Evolutionary conservation across 768 basidiomycete species (phyloP), one percentile per base, ranked within the genome.

Genomic region (Gloeophyllum trabeum): DNA sequence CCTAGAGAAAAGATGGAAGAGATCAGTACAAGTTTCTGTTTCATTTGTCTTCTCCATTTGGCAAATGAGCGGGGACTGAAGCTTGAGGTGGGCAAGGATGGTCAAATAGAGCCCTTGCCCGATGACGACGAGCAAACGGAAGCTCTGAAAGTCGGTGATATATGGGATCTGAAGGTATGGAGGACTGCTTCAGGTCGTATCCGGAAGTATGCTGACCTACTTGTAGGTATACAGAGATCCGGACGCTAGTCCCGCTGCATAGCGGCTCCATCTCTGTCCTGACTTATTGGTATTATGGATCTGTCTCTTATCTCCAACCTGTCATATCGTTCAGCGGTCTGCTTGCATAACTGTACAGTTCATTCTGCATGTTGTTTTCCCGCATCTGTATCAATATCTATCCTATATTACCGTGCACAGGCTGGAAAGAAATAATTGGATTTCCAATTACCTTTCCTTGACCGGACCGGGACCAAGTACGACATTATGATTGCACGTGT

Each of bases 1-100:
- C 91, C 94, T 0, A 64, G 65, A 45, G 93, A 97, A 34, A 97
- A 94, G 67, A 86, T 98, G 83, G 84, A 84, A 30, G 96, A 99
- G 49, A 96, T 98, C 56, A 96, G 92, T 58, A 98, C 96, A 13
- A 94, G 90, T 49, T 98, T 94, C 78, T 98, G 94, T 59, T 99
- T 98, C 67, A 99, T 98, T 58, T 98, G 96, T 55, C 66, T 98
- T 20, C 66, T 99, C 14, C 96, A 98, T 65, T 64, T 98, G 35
- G 94, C 94, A 14, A 98, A 99, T 57, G 96, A 98, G 62, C 86
- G 90, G 53, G 96, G 94, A 2, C 69, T 98, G 39, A 85, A 83
- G 55, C 73, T 99, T 25, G 84, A 75, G 58, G 59, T 76, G 36
- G 53, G 65, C 12, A 50, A 64, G 24, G 48, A 64, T 46, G 58